Percentiles rank a stretch among this genome's conserved stretches.
These are phyloP conservation scores for Toxicodendron radicans DNA, from an alignment of 345 rosid genomes.

Conservation along the genomic window DNA sequence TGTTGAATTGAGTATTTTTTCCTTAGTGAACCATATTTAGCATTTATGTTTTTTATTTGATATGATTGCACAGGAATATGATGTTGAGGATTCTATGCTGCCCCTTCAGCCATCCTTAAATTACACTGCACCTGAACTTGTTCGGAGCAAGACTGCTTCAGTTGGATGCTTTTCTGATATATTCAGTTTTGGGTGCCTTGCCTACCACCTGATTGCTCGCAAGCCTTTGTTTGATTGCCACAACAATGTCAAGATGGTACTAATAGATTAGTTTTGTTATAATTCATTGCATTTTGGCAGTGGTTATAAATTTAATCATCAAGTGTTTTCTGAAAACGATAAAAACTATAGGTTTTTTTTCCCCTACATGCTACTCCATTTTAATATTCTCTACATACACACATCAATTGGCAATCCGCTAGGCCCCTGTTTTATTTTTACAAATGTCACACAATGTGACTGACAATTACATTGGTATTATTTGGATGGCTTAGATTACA, in stretches of 20 bases:
- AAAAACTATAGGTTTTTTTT: no score
- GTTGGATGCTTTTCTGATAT: conserved; percentile 79
- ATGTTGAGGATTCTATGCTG: conserved; percentile 85
- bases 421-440: background rate
- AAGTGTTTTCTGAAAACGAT: background rate
- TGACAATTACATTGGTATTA: background rate
- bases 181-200: conserved; percentile 95
- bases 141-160: conserved; percentile 69
- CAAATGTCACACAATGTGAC: background rate
- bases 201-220: conserved; percentile 83
- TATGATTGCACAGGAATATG: conserved; percentile 71
- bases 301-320: background rate
- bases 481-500: background rate
- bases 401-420: no score
- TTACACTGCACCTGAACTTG: conserved; percentile 94
- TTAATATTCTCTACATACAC: no score
- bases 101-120: conserved; percentile 93
- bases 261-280: conserved; percentile 9
- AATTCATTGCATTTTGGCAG: background rate
- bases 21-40: conserved; percentile 1
- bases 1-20: background rate
- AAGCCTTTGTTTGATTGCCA: conserved; percentile 93
- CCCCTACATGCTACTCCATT: no score
- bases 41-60: conserved; percentile 17
- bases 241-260: conserved; percentile 97